phyloP scores from a whole-genome alignment of 257 asterid genomes.

The Orobanche coerulescens region DNA sequence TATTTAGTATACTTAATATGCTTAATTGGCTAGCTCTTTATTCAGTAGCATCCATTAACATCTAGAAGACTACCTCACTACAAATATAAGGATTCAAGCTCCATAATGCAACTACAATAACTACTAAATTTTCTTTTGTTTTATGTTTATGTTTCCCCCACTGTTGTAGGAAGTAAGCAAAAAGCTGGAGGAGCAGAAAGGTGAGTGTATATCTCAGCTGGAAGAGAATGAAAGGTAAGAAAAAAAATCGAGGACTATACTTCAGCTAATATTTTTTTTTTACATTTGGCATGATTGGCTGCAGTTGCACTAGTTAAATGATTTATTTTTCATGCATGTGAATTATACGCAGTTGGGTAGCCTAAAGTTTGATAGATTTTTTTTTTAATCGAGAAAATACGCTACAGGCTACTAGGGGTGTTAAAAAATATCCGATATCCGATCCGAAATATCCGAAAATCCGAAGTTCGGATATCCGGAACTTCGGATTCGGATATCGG shows the following conservation, averaged over 20 bases:
- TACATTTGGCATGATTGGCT: not conserved
- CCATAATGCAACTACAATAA: slow-evolving; percentile 7
- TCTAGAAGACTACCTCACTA: not conserved
- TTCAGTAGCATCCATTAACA: slow-evolving; percentile 1
- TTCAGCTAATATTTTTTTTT: slow-evolving; percentile 14
- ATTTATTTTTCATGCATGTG: not conserved
- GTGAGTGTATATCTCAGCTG: slow-evolving; percentile 79
- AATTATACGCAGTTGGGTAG: not conserved
- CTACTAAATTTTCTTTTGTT: not conserved
- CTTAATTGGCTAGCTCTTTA: not conserved
- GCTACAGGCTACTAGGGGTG: no score
- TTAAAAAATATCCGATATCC: no score
- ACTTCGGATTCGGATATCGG: no score
- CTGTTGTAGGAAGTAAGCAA: slow-evolving; percentile 73
- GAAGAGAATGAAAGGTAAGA: slow-evolving; percentile 97
- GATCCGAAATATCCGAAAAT: no score
- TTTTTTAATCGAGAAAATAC: slow-evolving; percentile 13
- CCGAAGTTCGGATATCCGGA: no score
- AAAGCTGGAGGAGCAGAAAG: slow-evolving; percentile 97
- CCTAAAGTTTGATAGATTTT: not conserved
- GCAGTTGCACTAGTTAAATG: not conserved
- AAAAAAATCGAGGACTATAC: slow-evolving; percentile 21
- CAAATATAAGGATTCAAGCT: slow-evolving; percentile 1
- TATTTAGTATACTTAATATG: not conserved
- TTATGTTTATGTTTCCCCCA: slow-evolving; percentile 16